Conservation (phyloP, 257 asterid genomes). For the Primulina huaijiensis region DNA sequence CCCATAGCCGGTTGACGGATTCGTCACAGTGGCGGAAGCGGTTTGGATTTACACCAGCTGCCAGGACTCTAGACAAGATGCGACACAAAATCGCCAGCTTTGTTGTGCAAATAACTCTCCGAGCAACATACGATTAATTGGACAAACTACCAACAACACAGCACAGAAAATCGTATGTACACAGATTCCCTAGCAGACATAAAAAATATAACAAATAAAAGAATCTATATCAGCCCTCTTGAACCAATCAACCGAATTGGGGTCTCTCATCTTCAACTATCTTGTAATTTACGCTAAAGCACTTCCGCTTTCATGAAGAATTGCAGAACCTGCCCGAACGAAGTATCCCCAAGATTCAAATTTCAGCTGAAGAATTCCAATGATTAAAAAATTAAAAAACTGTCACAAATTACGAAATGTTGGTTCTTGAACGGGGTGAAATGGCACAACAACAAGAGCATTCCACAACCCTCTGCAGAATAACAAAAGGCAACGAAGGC, state of each 20-base stretch:
- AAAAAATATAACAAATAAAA: conserved; percentile 32
- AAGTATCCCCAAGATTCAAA: conserved; percentile 39
- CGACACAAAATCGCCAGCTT: conserved; percentile 67
- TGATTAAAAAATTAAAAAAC: not conserved
- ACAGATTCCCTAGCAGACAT: conserved; percentile 34
- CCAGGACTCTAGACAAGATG: conserved; percentile 45
- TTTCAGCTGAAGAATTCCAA: conserved; percentile 37
- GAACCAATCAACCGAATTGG: conserved; percentile 26
- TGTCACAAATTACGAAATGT: conserved; percentile 8
- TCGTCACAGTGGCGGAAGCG: conserved; percentile 50
- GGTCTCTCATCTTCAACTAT: conserved; percentile 55
- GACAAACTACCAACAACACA: conserved; percentile 27
- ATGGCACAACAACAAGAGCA: conserved; percentile 27
- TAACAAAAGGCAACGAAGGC: conserved; percentile 9
- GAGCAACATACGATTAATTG: conserved; percentile 54
- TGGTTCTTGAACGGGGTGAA: conserved; percentile 24
- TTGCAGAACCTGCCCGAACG: conserved; percentile 36
- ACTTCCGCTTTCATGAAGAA: conserved; percentile 43
- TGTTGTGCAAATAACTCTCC: conserved; percentile 42
- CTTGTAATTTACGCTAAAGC: conserved; percentile 28
- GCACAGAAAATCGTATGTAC: conserved; percentile 21
- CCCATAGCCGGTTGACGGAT: conserved; percentile 61
- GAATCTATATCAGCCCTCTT: conserved; percentile 24
- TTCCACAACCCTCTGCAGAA: conserved; percentile 25
- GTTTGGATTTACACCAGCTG: conserved; percentile 54